Base-by-base conservation (phyloP, 805 yeast species). In the Metschnikowia lunata region DNA sequence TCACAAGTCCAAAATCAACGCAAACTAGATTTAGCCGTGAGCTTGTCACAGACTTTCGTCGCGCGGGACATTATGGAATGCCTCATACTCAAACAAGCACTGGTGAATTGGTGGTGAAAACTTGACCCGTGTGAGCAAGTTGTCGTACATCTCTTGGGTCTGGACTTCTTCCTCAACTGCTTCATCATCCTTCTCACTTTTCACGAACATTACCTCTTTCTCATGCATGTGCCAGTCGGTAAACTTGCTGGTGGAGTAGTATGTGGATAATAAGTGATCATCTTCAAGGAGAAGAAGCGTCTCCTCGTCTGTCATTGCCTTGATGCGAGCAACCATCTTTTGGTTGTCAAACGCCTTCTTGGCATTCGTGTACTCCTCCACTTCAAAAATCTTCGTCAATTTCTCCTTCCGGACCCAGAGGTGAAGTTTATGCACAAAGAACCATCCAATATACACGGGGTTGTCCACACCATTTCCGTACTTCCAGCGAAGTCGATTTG, bases 261-360 rank as follows among this genome's bases (percentile, higher is more conserved):
- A 61, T 35, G 61, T 62, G 4, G 44, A 37, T 38, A 58, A 46
- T 7, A 58, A 30, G 33, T 44, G 42, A 7, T 56, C 56, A 32
- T 61, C 62, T 7, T 49, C 43, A 18, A 64, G 47, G 26, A 65
- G 51, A 33, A 46, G 35, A 11, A 58, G 43, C 4, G 52, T 39
- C 34, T 64, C 56, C 32, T 51, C 59, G 36, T 66, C 69, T 8
- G 49, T 42, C 58, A 65, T 57, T 15, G 51, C 51, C 26, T 53
- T 36, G 11, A 59, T 50, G 29, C 48, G 39, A 10, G 13, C 39
- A 28, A 51, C 39, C 34, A 59, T 27, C 23, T 45, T 50, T n/a
- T 51, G 51, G 29, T 32, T 23, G 26, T 49, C 42, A 12, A 38
- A 34, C 3, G 31, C 5, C 3, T 39, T 30, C 8, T 35, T 23